phyloP scores from a whole-genome alignment of 2,329 filamentous ascomycete genomes.

The Pseudohalonectria lignicola region DNA sequence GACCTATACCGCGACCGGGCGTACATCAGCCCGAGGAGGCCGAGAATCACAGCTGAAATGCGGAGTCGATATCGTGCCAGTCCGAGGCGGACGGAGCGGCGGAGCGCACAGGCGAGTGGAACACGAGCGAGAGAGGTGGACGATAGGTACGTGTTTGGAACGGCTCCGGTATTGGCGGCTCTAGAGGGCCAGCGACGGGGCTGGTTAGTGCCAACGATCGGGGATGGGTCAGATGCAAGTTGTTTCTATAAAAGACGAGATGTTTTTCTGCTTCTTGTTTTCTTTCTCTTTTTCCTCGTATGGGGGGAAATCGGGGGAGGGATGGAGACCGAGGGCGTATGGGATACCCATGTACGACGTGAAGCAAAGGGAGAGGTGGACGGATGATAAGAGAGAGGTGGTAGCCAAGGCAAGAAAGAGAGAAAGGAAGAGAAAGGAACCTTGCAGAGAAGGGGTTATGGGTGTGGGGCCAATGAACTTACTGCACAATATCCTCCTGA shows the following conservation, averaged over 20 bases:
- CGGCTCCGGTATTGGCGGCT: conserved; percentile 51
- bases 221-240: conserved; percentile 23
- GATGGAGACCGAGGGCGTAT: too few relatives aligned
- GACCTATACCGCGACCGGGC: conserved; percentile 51
- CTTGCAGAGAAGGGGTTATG: neutral
- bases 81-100: conserved; percentile 65
- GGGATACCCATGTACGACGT: too few relatives aligned
- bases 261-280: neutral
- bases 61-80: conserved; percentile 80
- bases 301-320: too few relatives aligned
- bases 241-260: too few relatives aligned
- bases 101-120: conserved; percentile 74
- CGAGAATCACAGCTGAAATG: conserved; percentile 55
- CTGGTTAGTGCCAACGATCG: conserved; percentile 74
- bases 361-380: conserved; percentile 13
- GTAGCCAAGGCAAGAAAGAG: conserved; percentile 3
- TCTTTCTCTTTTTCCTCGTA: too few relatives aligned
- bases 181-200: conserved; percentile 61
- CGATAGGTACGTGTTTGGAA: conserved; percentile 55
- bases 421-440: conserved; percentile 10
- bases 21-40: conserved; percentile 45
- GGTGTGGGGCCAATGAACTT: too few relatives aligned
- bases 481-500: conserved; percentile 28
- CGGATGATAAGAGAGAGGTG: conserved; percentile 6
- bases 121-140: conserved; percentile 86